phyloP scores from a whole-genome alignment of 306 rosid species.

The Cyclanthera cordifolia region DNA sequence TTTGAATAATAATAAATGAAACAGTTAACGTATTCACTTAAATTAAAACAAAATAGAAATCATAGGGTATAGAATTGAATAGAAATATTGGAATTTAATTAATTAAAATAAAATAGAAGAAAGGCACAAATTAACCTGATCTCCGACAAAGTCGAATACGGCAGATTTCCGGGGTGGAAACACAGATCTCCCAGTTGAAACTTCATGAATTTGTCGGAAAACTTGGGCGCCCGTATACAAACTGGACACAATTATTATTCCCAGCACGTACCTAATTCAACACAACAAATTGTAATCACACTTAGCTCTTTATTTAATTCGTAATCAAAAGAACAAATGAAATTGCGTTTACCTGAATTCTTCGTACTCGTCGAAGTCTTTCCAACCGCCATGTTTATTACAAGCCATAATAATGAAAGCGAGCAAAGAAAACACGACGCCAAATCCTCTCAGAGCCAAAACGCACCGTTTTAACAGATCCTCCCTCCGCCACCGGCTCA shows the following conservation, averaged over 20 bases:
- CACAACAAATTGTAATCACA: neutral
- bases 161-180: slow-evolving; percentile 25
- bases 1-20: too few species aligned
- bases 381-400: slow-evolving; percentile 70
- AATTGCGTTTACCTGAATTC: slow-evolving; percentile 40
- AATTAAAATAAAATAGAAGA: too few species aligned
- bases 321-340: neutral
- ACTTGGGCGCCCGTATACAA: slow-evolving; percentile 47
- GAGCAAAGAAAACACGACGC: slow-evolving; percentile 45
- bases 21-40: too few species aligned
- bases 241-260: slow-evolving; percentile 34
- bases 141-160: slow-evolving; percentile 55
- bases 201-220: slow-evolving; percentile 31
- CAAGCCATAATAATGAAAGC: slow-evolving; percentile 48
- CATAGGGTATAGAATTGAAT: neutral
- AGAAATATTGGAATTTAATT: neutral
- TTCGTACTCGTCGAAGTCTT: slow-evolving; percentile 43
- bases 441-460: slow-evolving; percentile 44
- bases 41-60: too few species aligned
- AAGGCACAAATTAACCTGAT: slow-evolving; percentile 52
- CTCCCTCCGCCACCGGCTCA: slow-evolving; percentile 63
- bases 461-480: slow-evolving; percentile 50
- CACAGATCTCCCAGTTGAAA: slow-evolving; percentile 27
- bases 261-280: slow-evolving; percentile 48
- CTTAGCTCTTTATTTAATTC: neutral